These are phyloP conservation scores for Chalciporus piperatoides DNA, from an alignment of 1,284 basidiomycete species.

Conservation along the genomic window DNA sequence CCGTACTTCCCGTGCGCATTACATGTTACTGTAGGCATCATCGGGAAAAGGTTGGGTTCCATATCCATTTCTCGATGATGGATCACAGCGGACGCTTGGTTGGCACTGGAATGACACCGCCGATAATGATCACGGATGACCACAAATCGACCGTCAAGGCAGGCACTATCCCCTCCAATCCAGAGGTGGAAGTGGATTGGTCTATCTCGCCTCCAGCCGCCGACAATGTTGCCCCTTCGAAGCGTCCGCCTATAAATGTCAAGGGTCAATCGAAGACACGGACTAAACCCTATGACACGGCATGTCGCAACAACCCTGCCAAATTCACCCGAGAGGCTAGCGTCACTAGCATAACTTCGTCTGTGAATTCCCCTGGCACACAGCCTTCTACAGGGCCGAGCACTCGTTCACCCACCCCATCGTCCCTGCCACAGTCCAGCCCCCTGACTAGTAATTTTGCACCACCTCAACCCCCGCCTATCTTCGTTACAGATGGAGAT, in stretches of 20 bases:
- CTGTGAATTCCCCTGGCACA: constrained; percentile 40
- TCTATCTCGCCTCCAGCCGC: constrained; percentile 31
- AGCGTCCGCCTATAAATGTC: constrained; percentile 39
- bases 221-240: constrained; percentile 39
- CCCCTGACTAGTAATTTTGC: constrained; percentile 4
- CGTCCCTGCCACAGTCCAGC: constrained; percentile 20
- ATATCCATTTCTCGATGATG: constrained; percentile 86
- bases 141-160: constrained; percentile 76
- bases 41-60: constrained; percentile 95
- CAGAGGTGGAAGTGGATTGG: constrained; percentile 45
- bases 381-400: constrained; percentile 35
- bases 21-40: constrained; percentile 99
- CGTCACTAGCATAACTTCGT: constrained; percentile 48
- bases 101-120: constrained; percentile 80
- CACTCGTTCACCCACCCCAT: constrained; percentile 51
- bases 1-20: constrained; percentile 88
- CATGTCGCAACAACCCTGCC: constrained; percentile 39
- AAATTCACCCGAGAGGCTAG: constrained; percentile 49
- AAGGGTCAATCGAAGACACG: constrained; percentile 40
- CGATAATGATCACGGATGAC: constrained; percentile 99
- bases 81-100: constrained; percentile 80
- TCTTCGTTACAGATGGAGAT: constrained; percentile 12
- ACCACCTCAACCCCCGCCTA: constrained; percentile 8
- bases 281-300: constrained; percentile 57
- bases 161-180: constrained; percentile 16